Evolutionary conservation across 495 filamentous ascomycete species (phyloP), one percentile per base, ranked within the genome.

Genomic region (Letharia lupina): DNA sequence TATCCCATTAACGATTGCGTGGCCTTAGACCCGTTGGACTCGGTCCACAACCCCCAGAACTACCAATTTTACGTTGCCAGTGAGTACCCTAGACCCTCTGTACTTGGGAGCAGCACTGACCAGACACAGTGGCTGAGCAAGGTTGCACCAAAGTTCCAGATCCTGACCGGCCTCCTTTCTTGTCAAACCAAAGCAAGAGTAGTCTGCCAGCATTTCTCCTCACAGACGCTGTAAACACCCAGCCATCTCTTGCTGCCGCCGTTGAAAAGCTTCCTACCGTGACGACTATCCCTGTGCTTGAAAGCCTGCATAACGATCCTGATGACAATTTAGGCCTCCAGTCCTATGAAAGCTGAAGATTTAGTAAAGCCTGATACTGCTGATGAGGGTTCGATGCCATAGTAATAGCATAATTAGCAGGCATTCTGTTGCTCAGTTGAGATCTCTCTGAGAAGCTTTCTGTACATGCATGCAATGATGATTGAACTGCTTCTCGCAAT

Each of bases 51-150:
- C 33, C 69, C 66, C 18, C 47, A 42, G 59, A 68, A 68, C 37
- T 65, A 62, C 33, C 65, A 68, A 18, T 54, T 18, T 39, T 70
- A 65, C 28, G 20, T 70, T 16, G 69, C 69, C 16, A 65, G 69
- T 68, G 62, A 62, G 69, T 31, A 15, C 37, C 62, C 23, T 3
- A 23, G 37, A 28, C 37, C 45, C 1, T 37, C 15, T 23, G 2
- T 15, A 9, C 57, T 31, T 23, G 11, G 8, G 7, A 12, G n/a
- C 11, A 28, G 5, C 35, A 42, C 63, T 69, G n/a, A 63, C 45
- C 33, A 23, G 18, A 12, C 23, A 6, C 18, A 70, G 69, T 70
- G 62, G 62, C 65, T 3, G n/a, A 65, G 16, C 62, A 70, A 45
- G 16, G 1, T 13, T 70, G 66, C 33, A 66, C 42, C 2, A 37